phyloP scores from a whole-genome alignment of 495 filamentous ascomycete genomes.

The Choiromyces venosus region DNA sequence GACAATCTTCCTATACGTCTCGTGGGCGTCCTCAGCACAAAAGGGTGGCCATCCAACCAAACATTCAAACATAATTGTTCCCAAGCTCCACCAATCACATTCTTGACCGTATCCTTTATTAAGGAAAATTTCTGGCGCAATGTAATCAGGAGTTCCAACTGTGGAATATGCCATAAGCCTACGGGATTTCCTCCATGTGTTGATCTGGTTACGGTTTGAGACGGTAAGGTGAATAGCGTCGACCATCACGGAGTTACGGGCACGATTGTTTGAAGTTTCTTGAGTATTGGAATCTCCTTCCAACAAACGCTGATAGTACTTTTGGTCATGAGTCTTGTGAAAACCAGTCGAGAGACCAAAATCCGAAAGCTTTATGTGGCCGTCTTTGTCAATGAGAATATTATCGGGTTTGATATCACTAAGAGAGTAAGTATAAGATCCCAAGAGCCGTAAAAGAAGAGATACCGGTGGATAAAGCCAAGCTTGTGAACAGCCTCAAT shows the following conservation, averaged over 20 bases:
- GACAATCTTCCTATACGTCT: conserved; percentile 98
- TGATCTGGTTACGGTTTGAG: conserved; percentile 92
- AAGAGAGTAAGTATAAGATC: conserved; percentile 15
- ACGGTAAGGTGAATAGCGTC: conserved; percentile 98
- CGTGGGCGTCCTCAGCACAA: conserved; percentile 93
- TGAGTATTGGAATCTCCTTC: conserved; percentile 65
- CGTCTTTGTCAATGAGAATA: conserved; percentile 88
- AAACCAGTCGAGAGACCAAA: conserved; percentile 98
- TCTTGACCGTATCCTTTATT: conserved; percentile 91
- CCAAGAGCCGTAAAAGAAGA: conserved; percentile 4
- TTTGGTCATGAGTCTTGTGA: conserved; percentile 94
- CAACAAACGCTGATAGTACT: conserved; percentile 96
- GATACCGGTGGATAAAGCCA: conserved; percentile 93
- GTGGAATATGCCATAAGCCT: conserved; percentile 95
- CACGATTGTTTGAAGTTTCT: conserved; percentile 52
- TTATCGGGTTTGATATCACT: conserved; percentile 99
- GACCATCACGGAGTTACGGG: conserved; percentile 85
- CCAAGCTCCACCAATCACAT: conserved; percentile 98
- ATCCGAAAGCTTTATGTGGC: conserved; percentile 97
- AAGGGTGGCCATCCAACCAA: conserved; percentile 98
- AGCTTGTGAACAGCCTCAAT: conserved; percentile 97
- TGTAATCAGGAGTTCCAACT: conserved; percentile 97
- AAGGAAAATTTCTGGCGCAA: conserved; percentile 96
- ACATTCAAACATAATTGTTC: conserved; percentile 99
- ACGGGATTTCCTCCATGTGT: conserved; percentile 95